A percentile compares a stretch with the other conserved stretches of the same genome.
phyloP scores from a whole-genome alignment of 108 stramenopile genomes.

The Fistulifera pelliculosa region DNA sequence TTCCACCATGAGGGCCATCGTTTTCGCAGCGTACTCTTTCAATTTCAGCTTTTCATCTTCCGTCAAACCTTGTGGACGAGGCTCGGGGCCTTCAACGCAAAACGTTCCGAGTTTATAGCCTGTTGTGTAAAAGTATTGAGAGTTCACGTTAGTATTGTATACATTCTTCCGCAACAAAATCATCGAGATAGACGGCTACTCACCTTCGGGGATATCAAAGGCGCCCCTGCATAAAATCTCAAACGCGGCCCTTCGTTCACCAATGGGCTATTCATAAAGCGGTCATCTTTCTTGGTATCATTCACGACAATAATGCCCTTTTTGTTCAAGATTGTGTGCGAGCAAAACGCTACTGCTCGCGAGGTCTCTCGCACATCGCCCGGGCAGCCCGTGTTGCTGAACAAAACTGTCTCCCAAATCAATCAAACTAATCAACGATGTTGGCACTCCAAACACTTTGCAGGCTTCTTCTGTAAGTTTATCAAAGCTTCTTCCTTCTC shows the following conservation, averaged over 20 bases:
- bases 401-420: slow-evolving; percentile 66
- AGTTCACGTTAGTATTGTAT: slow-evolving; percentile 43
- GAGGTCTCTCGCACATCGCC: slow-evolving; percentile 38
- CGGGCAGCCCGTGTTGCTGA: slow-evolving; percentile 8
- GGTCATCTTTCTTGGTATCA: slow-evolving; percentile 54
- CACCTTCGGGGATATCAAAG: slow-evolving; percentile 29
- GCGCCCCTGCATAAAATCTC: slow-evolving; percentile 75
- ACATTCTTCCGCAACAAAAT: slow-evolving; percentile 34
- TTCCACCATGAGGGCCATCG: slow-evolving; percentile 33
- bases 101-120: slow-evolving; percentile 66
- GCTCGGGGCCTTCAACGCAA: slow-evolving; percentile 63
- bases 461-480: slow-evolving; percentile 25
- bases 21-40: slow-evolving; percentile 44
- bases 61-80: slow-evolving; percentile 40
- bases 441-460: slow-evolving; percentile 59
- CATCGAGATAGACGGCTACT: neutral
- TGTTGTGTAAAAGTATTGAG: slow-evolving; percentile 24
- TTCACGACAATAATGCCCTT: slow-evolving; percentile 39
- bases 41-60: slow-evolving; percentile 51
- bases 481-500: slow-evolving; percentile 29
- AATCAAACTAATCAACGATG: slow-evolving; percentile 57
- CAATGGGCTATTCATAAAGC: slow-evolving; percentile 51
- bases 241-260: slow-evolving; percentile 56
- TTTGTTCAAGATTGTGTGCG: slow-evolving; percentile 47
- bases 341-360: slow-evolving; percentile 61